Evolutionary conservation across 2,329 filamentous ascomycete genomes (phyloP).

Genomic region (Fusarium keratoplasticum): DNA sequence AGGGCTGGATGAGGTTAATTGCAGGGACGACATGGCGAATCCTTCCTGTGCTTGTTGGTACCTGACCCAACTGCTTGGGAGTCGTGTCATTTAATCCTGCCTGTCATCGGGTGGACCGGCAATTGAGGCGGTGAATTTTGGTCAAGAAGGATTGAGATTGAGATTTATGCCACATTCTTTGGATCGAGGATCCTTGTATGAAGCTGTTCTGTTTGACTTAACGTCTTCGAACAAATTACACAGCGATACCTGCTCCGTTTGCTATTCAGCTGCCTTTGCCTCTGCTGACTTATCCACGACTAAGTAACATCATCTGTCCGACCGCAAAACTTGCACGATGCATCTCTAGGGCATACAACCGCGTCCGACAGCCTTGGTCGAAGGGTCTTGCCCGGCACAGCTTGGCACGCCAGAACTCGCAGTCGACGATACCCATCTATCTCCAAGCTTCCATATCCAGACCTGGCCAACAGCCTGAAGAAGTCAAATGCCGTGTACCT

Average conservation of each 20-base stretch:
- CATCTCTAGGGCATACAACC: background rate
- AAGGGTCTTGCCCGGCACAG: background rate
- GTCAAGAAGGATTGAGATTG: background rate
- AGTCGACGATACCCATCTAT: background rate
- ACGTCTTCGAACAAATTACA: background rate
- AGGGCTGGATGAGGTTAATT: background rate
- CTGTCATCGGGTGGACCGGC: background rate
- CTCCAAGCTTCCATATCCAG: background rate
- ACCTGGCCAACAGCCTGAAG: background rate
- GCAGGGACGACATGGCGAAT: background rate
- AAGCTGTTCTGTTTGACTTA: background rate
- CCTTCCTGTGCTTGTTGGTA: background rate
- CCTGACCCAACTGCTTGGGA: background rate
- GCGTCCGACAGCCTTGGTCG: background rate
- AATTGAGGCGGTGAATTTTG: background rate
- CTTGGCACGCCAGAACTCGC: background rate
- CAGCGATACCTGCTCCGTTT: background rate
- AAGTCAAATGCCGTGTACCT: slow-evolving; percentile 1
- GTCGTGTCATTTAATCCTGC: background rate
- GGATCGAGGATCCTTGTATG: background rate
- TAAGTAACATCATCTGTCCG: background rate
- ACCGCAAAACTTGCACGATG: background rate
- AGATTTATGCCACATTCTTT: background rate
- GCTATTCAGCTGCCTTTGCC: background rate
- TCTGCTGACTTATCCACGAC: background rate